Base-by-base conservation (phyloP, 2,329 filamentous ascomycete genomes). In the Magnaporthiopsis rhizophila region DNA sequence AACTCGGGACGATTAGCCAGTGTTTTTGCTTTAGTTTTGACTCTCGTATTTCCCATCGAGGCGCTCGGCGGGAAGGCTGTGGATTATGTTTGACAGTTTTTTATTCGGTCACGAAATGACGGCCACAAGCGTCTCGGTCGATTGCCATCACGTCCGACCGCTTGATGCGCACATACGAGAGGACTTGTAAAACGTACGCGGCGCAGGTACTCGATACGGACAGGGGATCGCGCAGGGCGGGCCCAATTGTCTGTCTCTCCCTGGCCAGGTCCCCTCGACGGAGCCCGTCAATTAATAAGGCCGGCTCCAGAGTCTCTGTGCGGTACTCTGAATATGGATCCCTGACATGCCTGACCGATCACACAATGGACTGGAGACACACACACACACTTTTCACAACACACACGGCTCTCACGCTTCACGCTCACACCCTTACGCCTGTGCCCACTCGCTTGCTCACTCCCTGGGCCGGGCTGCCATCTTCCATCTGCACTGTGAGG, bases 391-490 rank as follows among this genome's bases (percentile, higher is more conserved):
- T 50, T 21, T 50, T 6, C 15, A 18, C 5, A 18, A 50, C 38
- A 50, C 38, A 8, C 38, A 30, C 30, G 30, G 38, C 38, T 50
- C 15, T 18, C 38, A 18, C 15, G 8, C 15, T 50, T 50, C 38
- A 50, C 38, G 18, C 38, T 21, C 38, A 50, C 38, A 21, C 38
- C 38, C 38, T 50, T 30, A 18, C 38, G 15, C 38, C 38, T 50
- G 38, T 50, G 38, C 18, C 38, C 38, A 50, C 38, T 50, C 38
- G 38, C 38, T 30, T 3, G 30, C 30, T 30, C 30, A 7, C 30
- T 50, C 38, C 24, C 59, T 60, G 59, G 59, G 30, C 59, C 59
- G 59, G 59, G 18, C 59, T 60, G 59, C 30, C 59, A 60, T 60
- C 59, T 28, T 36, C 59, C 38, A 36, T 26, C 59, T 24, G 59